Evolutionary conservation across 2,329 filamentous ascomycete genomes (phyloP), one percentile per base, ranked within the genome.

Genomic region (Verticillium albo-atrum): DNA sequence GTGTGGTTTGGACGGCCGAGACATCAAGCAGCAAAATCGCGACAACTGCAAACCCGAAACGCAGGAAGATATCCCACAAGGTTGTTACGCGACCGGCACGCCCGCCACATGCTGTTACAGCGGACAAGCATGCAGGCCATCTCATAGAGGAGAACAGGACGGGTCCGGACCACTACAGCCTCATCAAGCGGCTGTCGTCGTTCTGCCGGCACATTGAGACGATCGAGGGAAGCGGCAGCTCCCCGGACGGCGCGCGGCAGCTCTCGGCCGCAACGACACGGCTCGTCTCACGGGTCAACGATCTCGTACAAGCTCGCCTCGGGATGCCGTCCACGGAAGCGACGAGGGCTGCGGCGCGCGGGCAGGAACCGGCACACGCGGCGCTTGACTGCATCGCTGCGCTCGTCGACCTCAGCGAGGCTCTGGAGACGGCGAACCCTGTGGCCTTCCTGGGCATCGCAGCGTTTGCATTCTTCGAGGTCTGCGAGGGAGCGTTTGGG

Each of bases 391-490:
- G 67, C 1, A 68, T 77, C 0, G 68, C 70, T 0, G 74, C 74
- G 0, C 63, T 78, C 4, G 68, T 70, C 42, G 71, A 72, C 17
- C 68, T 78, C 12, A 77, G 72, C 59, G 68, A 72, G 47, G 72
- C 74, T 6, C 67, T 79, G 3, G 70, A 71, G 32, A 73, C 70
- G 0, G 75, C 73, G 2, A 72, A 78, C 34, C 76, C 76, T 0
- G 70, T 77, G 55, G 76, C 76, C 0, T 68, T 79, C 9, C 68
- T 79, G 4, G 76, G 75, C 1, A 78, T 79, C 20, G 75, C 75
- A 0, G 75, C 73, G 0, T 78, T 79, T 61, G 75, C 76, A 0
- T 73, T 79, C 34, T 75, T 78, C 27, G 76, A 78, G 14, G 75
- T 79, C 0, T 37, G 42, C 17, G 75, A 77, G 30, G 71, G 74